Conservation (phyloP, 495 filamentous ascomycete genomes). For the Choiromyces venosus region DNA sequence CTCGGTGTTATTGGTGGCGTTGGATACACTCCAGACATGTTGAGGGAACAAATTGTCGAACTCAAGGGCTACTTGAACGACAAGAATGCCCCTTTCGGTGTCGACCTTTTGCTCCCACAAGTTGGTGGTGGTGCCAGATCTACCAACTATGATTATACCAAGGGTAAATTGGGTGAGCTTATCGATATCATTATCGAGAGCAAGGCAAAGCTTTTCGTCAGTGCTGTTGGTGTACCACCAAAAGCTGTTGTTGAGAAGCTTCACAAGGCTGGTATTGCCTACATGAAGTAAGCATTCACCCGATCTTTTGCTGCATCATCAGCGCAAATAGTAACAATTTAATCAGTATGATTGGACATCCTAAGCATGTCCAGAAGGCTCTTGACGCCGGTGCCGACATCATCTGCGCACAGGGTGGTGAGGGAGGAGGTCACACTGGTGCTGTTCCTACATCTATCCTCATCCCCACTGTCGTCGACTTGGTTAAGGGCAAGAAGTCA, state of each 20-base stretch:
- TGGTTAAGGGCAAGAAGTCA: slow-evolving; percentile 74
- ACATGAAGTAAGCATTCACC: slow-evolving; percentile 66
- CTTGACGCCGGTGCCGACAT: slow-evolving; percentile 83
- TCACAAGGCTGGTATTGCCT: slow-evolving; percentile 78
- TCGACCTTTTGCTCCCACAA: slow-evolving; percentile 89
- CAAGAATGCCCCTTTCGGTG: slow-evolving; percentile 98
- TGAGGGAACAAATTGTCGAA: slow-evolving; percentile 87
- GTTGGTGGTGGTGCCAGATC: slow-evolving; percentile 79
- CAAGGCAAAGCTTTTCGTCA: slow-evolving; percentile 89
- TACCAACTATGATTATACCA: slow-evolving; percentile 95
- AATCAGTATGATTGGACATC: slow-evolving; percentile 86
- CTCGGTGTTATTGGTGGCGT: slow-evolving; percentile 95
- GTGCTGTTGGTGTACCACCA: slow-evolving; percentile 90
- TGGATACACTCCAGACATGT: slow-evolving; percentile 95
- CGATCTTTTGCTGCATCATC: background rate
- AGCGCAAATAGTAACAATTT: background rate
- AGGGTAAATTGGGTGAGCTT: slow-evolving; percentile 91
- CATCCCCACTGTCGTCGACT: slow-evolving; percentile 81
- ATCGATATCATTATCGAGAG: slow-evolving; percentile 87
- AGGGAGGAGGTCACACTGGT: slow-evolving; percentile 87
- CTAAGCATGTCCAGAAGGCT: slow-evolving; percentile 94
- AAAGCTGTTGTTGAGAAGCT: slow-evolving; percentile 80
- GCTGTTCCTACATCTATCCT: slow-evolving; percentile 82
- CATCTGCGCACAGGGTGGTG: slow-evolving; percentile 89
- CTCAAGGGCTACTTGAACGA: slow-evolving; percentile 82